Conservation (phyloP, 2,329 filamentous ascomycete species). For the Apiospora koreana region DNA sequence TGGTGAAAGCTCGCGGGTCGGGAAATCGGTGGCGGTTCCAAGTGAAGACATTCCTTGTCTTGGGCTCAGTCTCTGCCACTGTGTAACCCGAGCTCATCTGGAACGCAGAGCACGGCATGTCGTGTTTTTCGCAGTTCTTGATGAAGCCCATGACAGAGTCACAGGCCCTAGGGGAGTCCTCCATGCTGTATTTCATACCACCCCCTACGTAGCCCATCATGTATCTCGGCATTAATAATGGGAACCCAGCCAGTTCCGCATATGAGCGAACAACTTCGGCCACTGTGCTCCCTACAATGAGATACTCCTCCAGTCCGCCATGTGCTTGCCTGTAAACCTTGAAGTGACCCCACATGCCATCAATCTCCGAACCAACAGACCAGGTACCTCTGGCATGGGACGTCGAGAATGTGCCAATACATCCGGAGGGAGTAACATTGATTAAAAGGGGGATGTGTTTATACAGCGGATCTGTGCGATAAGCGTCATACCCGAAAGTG, state of each 20-base stretch:
- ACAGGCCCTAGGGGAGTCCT: slow-evolving; percentile 52
- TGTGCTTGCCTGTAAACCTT: slow-evolving; percentile 74
- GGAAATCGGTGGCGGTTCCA: slow-evolving; percentile 74
- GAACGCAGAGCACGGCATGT: slow-evolving; percentile 70
- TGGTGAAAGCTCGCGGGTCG: slow-evolving; percentile 64
- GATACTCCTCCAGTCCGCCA: slow-evolving; percentile 71
- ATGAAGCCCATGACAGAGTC: slow-evolving; percentile 64
- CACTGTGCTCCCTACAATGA: slow-evolving; percentile 66
- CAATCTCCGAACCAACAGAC: slow-evolving; percentile 70
- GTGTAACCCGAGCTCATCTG: slow-evolving; percentile 76
- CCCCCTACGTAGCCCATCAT: slow-evolving; percentile 74
- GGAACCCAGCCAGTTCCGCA: slow-evolving; percentile 68
- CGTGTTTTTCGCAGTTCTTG: slow-evolving; percentile 60
- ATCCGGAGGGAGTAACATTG: slow-evolving; percentile 64
- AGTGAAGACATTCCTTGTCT: slow-evolving; percentile 70
- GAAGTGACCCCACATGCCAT: slow-evolving; percentile 74
- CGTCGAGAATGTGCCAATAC: slow-evolving; percentile 68
- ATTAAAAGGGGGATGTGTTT: slow-evolving; percentile 76
- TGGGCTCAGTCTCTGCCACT: slow-evolving; percentile 65
- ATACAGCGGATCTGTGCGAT: slow-evolving; percentile 71
- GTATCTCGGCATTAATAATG: slow-evolving; percentile 68
- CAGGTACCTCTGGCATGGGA: slow-evolving; percentile 65
- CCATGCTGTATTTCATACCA: slow-evolving; percentile 56
- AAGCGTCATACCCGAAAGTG: slow-evolving; percentile 72
- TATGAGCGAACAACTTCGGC: slow-evolving; percentile 67